Evolutionary conservation across 257 asterid genomes (phyloP), one percentile per base, ranked within the genome.

Genomic region (Anisodus acutangulus): DNA sequence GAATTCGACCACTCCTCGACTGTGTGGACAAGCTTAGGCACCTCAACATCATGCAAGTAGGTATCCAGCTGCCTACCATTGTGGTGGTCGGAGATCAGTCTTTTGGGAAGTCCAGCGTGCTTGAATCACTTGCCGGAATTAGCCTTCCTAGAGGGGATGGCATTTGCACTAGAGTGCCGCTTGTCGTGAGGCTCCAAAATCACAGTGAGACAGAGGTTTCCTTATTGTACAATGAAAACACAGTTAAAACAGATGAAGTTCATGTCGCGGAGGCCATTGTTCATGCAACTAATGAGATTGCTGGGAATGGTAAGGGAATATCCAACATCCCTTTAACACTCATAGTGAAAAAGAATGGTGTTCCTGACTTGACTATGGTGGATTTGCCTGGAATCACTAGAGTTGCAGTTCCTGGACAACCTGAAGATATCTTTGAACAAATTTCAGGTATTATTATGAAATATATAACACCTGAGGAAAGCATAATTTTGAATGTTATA

Each of bases 1-100:
- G 82, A 3, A 87, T 89, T 10, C 84, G 85, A 0, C 90, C 91
- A 0, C 92, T 89, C 19, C 90, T 89, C 0, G 88, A 89, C 55
- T 71, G 88, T 5, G 62, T 91, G 0, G 93, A 90, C 85, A 62
- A 83, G 79, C 58, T 71, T 45, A 3, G 58, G 51, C 79, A 71
- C 0, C 57, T 71, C 22, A 71, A 71, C 79, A 71, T n/a, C 31
- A 71, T 71, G 79, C 17, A 71, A 71, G 6, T 45, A 71, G 79
- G 57, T 8, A 71, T 71, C 2, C 58, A 71, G 31, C 51, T 71
- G 17, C 79, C 58, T 45, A 43, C 79, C 0, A n/a, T n/a, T n/a
- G n/a, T n/a, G n/a, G n/a, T n/a, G n/a, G n/a, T n/a, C n/a, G n/a
- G n/a, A n/a, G n/a, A n/a, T n/a, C n/a, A n/a, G n/a, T n/a, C n/a